A percentile compares a stretch with the other conserved stretches of the same genome.
These are phyloP conservation scores for Tulasnella calospora DNA, from an alignment of 768 basidiomycete species.

Conservation along the genomic window DNA sequence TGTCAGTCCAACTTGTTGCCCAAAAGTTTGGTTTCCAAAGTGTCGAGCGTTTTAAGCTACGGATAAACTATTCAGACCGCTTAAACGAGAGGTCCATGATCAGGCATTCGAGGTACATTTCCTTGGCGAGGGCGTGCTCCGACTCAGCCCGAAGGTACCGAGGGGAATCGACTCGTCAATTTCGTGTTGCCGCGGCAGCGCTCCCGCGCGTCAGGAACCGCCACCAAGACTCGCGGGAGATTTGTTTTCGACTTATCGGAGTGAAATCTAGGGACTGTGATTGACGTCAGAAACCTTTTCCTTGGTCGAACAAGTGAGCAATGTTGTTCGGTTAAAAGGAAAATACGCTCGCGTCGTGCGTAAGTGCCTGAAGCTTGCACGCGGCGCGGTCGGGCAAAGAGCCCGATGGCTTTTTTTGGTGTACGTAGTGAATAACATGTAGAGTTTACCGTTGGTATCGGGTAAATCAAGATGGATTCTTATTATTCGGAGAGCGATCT, in stretches of 20 bases:
- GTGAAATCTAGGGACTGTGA: not conserved
- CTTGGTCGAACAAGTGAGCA: no score
- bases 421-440: not conserved
- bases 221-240: not conserved
- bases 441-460: not conserved
- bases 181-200: not conserved
- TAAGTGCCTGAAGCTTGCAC: no score
- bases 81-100: not conserved
- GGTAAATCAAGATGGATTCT: not conserved
- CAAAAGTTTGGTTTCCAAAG: not conserved
- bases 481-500: not conserved
- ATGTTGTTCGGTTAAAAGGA: no score
- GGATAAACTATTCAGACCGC: not conserved
- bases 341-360: no score
- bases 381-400: no score
- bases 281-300: no score
- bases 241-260: no score
- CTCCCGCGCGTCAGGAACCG: constrained; percentile 1
- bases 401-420: not conserved
- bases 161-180: not conserved
- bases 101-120: not conserved
- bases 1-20: no score
- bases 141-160: constrained; percentile 7
- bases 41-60: not conserved
- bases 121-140: not conserved